Evolutionary conservation across 768 basidiomycete genomes (phyloP).

Genomic region (Crucibulum laeve): DNA sequence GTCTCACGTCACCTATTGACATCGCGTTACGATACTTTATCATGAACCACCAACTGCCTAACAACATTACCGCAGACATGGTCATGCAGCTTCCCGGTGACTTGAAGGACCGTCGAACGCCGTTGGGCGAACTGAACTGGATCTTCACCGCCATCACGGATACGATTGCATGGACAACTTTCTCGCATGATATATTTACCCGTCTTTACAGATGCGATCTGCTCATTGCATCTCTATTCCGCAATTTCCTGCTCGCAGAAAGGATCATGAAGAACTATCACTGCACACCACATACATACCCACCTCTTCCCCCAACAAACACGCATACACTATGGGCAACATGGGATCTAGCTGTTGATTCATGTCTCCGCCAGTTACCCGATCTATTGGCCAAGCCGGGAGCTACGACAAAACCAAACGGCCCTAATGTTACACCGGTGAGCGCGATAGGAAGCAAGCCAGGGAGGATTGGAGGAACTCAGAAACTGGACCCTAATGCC

Average conservation of each 20-base stretch:
- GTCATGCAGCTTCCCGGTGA: constrained; percentile 95
- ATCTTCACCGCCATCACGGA: constrained; percentile 99
- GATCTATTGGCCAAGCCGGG: constrained; percentile 55
- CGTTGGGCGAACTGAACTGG: constrained; percentile 98
- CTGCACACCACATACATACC: constrained; percentile 92
- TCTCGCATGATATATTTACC: constrained; percentile 90
- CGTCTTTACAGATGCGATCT: constrained; percentile 93
- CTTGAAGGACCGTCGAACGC: constrained; percentile 93
- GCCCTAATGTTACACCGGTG: no score
- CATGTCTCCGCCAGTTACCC: constrained; percentile 90
- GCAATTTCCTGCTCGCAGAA: constrained; percentile 96
- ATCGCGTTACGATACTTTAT: constrained; percentile 93
- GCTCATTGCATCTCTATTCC: constrained; percentile 92
- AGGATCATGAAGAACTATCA: constrained; percentile 97
- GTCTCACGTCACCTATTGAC: constrained; percentile 96
- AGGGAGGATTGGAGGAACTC: constrained; percentile 33
- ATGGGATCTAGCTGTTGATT: constrained; percentile 97
- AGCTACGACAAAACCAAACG: no score
- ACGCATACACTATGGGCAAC: constrained; percentile 95
- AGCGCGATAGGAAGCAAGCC: constrained; percentile 27
- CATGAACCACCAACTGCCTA: constrained; percentile 83
- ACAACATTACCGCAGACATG: constrained; percentile 81
- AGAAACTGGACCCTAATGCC: constrained; percentile 19
- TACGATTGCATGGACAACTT: constrained; percentile 98
- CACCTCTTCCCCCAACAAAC: constrained; percentile 91